A percentile compares a stretch with the other conserved stretches of the same genome.
phyloP scores from a whole-genome alignment of 2,329 filamentous ascomycete species.

The Talaromyces funiculosus region DNA sequence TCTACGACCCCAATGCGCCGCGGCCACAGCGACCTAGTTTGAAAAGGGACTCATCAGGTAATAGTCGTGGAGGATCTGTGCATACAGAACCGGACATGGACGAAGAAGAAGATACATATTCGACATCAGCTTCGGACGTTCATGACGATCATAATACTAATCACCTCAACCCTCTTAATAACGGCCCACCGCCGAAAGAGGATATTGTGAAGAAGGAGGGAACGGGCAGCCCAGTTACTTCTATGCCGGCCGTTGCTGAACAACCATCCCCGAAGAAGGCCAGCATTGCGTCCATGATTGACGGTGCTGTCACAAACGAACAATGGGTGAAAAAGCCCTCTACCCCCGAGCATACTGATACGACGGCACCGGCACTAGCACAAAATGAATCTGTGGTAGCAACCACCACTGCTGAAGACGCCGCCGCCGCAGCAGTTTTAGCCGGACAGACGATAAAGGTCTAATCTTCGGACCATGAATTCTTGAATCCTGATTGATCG shows the following conservation, averaged over 20 bases:
- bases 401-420: not conserved
- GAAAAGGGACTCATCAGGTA: slow-evolving; percentile 32
- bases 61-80: slow-evolving; percentile 27
- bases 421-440: slow-evolving; percentile 5
- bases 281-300: slow-evolving; percentile 37
- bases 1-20: slow-evolving; percentile 34
- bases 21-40: slow-evolving; percentile 28
- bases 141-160: slow-evolving; percentile 15
- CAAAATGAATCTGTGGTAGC: not conserved
- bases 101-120: slow-evolving; percentile 23
- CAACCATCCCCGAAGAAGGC: slow-evolving; percentile 27
- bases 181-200: not conserved
- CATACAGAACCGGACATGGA: slow-evolving; percentile 25
- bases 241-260: not conserved
- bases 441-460: not conserved
- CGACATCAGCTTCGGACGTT: slow-evolving; percentile 16
- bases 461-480: slow-evolving; percentile 12
- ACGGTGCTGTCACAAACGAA: slow-evolving; percentile 26
- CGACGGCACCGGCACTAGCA: not conserved
- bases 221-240: slow-evolving; percentile 20
- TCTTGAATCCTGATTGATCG: no score
- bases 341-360: slow-evolving; percentile 17
- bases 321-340: slow-evolving; percentile 19
- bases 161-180: not conserved
- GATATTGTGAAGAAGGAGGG: slow-evolving; percentile 26